A percentile compares a stretch with the other conserved stretches of the same genome.
Conservation (phyloP, 768 basidiomycete genomes). For the Lentinula edodes region DNA sequence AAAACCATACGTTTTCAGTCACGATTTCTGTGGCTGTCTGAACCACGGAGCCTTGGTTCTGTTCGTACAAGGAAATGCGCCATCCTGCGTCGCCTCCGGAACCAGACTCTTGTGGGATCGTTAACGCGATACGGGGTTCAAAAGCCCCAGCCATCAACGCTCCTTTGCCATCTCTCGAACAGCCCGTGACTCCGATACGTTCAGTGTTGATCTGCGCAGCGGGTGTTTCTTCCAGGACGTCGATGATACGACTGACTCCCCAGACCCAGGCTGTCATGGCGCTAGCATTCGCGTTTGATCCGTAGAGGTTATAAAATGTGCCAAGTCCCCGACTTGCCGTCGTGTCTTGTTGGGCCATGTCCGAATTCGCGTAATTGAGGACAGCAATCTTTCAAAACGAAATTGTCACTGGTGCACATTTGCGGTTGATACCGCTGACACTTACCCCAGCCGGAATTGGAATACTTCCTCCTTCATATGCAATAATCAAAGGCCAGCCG, state of each 20-base stretch:
- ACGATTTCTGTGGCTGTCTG: constrained; percentile 58
- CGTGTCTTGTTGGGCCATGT: constrained; percentile 46
- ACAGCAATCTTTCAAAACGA: constrained; percentile 19
- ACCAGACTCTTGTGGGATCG: constrained; percentile 59
- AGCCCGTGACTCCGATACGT: constrained; percentile 51
- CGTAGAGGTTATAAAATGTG: constrained; percentile 55
- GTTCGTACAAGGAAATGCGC: constrained; percentile 49
- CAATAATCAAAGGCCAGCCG: constrained; percentile 42
- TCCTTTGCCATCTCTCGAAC: constrained; percentile 58
- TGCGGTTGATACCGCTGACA: not conserved
- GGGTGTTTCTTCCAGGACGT: constrained; percentile 48
- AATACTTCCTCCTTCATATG: constrained; percentile 38
- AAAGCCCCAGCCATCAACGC: constrained; percentile 55
- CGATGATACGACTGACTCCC: constrained; percentile 57
- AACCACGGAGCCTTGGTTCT: constrained; percentile 33
- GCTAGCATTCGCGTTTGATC: constrained; percentile 35
- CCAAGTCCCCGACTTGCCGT: constrained; percentile 44
- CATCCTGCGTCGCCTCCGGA: constrained; percentile 57
- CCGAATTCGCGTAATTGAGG: constrained; percentile 50
- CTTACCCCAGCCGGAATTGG: constrained; percentile 28
- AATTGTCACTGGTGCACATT: constrained; percentile 10
- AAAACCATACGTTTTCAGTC: constrained; percentile 60
- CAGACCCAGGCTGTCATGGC: constrained; percentile 62
- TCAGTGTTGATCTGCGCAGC: constrained; percentile 39
- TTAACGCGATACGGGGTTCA: constrained; percentile 52